Conservation (phyloP, 2,329 filamentous ascomycete species). For the Alternaria arbusti region DNA sequence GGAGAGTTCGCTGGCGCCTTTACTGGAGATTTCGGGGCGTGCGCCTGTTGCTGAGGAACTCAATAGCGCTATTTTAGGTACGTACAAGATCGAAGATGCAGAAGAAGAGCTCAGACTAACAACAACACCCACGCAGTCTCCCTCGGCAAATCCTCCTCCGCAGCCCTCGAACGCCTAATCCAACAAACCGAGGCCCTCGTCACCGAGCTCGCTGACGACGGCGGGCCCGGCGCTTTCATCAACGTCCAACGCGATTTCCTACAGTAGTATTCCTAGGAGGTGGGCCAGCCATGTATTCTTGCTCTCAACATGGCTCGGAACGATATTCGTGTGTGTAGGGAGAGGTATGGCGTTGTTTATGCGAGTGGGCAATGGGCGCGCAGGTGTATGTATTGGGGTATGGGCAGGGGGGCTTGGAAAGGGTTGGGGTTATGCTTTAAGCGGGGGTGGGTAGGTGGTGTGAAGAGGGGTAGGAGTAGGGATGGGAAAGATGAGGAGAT, state of each 20-base stretch:
- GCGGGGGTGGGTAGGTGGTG: background rate
- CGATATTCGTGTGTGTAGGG: background rate
- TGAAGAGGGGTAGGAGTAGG: background rate
- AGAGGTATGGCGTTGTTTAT: background rate
- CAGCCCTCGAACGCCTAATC: constrained; percentile 83
- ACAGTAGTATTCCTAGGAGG: constrained; percentile 23
- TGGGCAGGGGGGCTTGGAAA: constrained; percentile 1
- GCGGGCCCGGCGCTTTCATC: constrained; percentile 82
- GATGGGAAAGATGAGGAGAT: background rate
- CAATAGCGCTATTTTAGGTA: constrained; percentile 89
- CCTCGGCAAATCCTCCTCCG: constrained; percentile 85
- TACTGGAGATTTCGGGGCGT: constrained; percentile 78
- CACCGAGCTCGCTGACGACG: constrained; percentile 79
- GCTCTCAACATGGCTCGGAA: background rate
- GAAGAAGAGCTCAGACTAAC: background rate
- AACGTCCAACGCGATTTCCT: constrained; percentile 60
- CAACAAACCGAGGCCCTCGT: constrained; percentile 86
- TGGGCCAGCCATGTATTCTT: background rate
- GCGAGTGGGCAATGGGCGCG: background rate
- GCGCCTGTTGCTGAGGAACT: constrained; percentile 87
- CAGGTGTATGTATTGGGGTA: background rate
- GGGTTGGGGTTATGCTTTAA: background rate
- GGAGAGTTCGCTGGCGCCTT: constrained; percentile 75
- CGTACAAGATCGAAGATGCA: constrained; percentile 6
- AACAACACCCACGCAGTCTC: constrained; percentile 65